Evolutionary conservation across 768 basidiomycete genomes (phyloP).

Genomic region (Agrocybe praecox): DNA sequence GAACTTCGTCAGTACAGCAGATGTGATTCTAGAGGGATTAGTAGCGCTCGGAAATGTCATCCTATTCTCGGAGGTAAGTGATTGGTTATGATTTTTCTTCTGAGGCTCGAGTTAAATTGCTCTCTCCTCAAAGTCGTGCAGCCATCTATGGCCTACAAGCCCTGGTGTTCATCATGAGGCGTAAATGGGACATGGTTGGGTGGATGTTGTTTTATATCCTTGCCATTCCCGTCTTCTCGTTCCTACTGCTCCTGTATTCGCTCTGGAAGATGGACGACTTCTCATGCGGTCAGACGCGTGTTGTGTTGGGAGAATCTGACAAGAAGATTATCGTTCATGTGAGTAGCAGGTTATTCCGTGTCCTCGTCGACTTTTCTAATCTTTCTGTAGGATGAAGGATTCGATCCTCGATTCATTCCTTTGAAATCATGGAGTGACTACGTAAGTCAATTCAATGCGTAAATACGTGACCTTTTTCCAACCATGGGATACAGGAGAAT

Average conservation of each 20-base stretch:
- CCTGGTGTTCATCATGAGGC: slow-evolving; percentile 85
- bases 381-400: slow-evolving; percentile 84
- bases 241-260: slow-evolving; percentile 90
- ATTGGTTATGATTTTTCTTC: background rate
- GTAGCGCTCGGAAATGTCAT: background rate
- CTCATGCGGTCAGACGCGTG: slow-evolving; percentile 92
- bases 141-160: slow-evolving; percentile 96
- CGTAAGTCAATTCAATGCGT: slow-evolving; percentile 44
- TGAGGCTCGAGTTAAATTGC: background rate
- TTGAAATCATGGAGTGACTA: slow-evolving; percentile 98
- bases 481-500: slow-evolving; percentile 62
- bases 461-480: background rate
- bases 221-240: slow-evolving; percentile 91
- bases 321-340: slow-evolving; percentile 97
- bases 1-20: background rate
- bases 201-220: slow-evolving; percentile 98
- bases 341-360: slow-evolving; percentile 28
- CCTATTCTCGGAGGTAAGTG: background rate
- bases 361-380: slow-evolving; percentile 3
- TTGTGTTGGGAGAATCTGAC: slow-evolving; percentile 91
- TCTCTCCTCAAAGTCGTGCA: slow-evolving; percentile 33
- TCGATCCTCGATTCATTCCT: slow-evolving; percentile 91
- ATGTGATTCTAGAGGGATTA: background rate
- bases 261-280: slow-evolving; percentile 99
- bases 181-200: slow-evolving; percentile 98